Evolutionary conservation across 2,329 filamentous ascomycete genomes (phyloP), one percentile per base, ranked within the genome.

Genomic region (Alternaria atra): DNA sequence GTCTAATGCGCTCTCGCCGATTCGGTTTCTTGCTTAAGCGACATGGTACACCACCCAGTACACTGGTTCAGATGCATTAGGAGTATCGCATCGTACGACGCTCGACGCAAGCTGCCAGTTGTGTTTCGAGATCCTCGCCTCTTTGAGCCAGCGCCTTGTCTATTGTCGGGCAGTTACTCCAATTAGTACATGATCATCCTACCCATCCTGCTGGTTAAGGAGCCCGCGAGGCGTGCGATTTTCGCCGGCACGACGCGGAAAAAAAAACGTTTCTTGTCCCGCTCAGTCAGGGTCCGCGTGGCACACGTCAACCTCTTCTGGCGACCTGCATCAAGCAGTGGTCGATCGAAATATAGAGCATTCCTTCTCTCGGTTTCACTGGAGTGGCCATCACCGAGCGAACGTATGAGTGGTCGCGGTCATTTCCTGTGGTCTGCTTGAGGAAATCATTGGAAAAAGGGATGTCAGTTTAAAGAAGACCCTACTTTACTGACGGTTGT

Each of bases 51-150:
- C 39, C 17, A 43, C 34, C 62, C 59, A 48, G 32, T 42, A 13
- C 20, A 25, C 47, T 44, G 60, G 60, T 53, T 60, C 56, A 48
- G 58, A 52, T 67, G 42, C 63, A 63, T 61, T 56, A 51, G 56
- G 43, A 54, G 52, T 51, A 63, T 55, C 52, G 52, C 39, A 63
- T 65, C 65, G 65, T 67, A 67, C 63, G 63, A 67, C 52, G 42
- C 52, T 63, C 42, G 40, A 57, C 39, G 55, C 55, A 55, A 52
- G 46, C 52, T 51, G 44, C 37, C 53, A 53, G 32, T 30, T 55
- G 55, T 58, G 65, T 65, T 61, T 63, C 52, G 60, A 48, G 51
- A 55, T 65, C 52, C 40, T 20, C 34, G 20, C 37, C 44, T 47
- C 42, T 60, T 50, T 43, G 12, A 40, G 56, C 40, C 59, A 29